Conservation (phyloP, 805 yeast species). For the Kodamaea neixiangensis region DNA sequence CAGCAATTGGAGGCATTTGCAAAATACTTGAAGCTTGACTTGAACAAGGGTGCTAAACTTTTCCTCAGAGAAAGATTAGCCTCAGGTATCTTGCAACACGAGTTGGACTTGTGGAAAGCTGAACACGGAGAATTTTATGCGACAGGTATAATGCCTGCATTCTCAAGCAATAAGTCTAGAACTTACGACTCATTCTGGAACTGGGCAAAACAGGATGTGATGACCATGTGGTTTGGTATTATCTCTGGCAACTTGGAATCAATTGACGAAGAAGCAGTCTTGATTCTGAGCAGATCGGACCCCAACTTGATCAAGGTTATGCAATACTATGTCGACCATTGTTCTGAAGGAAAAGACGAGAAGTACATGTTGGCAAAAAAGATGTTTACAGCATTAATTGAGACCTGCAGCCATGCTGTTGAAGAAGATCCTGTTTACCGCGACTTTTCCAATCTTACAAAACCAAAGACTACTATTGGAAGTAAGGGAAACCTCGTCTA, state of each 20-base stretch:
- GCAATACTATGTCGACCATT: slow-evolving; percentile 87
- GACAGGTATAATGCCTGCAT: slow-evolving; percentile 84
- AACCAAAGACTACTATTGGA: slow-evolving; percentile 88
- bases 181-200: slow-evolving; percentile 98
- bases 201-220: slow-evolving; percentile 98
- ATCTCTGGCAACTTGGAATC: slow-evolving; percentile 90
- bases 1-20: slow-evolving; percentile 91
- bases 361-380: slow-evolving; percentile 88
- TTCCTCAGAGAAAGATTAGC: slow-evolving; percentile 83
- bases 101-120: slow-evolving; percentile 86
- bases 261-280: slow-evolving; percentile 93
- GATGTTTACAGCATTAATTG: slow-evolving; percentile 91
- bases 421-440: slow-evolving; percentile 88
- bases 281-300: slow-evolving; percentile 96
- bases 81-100: slow-evolving; percentile 76
- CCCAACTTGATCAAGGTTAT: slow-evolving; percentile 91
- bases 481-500: slow-evolving; percentile 84
- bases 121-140: slow-evolving; percentile 90
- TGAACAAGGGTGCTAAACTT: slow-evolving; percentile 87
- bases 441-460: slow-evolving; percentile 92
- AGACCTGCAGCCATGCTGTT: slow-evolving; percentile 87
- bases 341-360: slow-evolving; percentile 82
- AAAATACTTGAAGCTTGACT: slow-evolving; percentile 88
- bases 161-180: slow-evolving; percentile 91
- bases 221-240: slow-evolving; percentile 91